Evolutionary conservation across 1,284 basidiomycete species (phyloP).

Genomic region (Ceratobasidium sp.): DNA sequence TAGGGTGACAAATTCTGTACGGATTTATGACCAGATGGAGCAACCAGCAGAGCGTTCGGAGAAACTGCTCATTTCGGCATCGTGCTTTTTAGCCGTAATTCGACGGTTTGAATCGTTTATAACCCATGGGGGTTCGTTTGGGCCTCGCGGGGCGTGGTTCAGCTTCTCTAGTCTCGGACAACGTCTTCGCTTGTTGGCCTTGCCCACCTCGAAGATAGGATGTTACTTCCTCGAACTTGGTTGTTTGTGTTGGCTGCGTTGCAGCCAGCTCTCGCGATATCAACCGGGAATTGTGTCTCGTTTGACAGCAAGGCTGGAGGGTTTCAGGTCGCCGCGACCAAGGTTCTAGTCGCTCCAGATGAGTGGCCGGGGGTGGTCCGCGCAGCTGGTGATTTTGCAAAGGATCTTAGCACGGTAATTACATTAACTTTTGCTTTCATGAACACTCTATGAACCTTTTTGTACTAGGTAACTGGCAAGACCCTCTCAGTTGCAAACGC

Average conservation of each 20-base stretch:
- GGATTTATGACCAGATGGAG: constrained; percentile 17
- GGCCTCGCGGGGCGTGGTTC: constrained; percentile 26
- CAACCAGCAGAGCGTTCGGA: background rate
- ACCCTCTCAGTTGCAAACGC: constrained; percentile 66
- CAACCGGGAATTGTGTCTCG: constrained; percentile 45
- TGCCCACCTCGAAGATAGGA: constrained; percentile 21
- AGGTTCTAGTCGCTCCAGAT: constrained; percentile 68
- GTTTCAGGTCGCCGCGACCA: constrained; percentile 49
- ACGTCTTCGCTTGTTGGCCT: background rate
- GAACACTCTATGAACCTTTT: background rate
- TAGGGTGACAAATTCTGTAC: background rate
- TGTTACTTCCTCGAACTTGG: constrained; percentile 33
- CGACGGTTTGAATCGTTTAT: background rate
- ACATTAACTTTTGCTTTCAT: background rate
- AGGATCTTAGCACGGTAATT: constrained; percentile 66
- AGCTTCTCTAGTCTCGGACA: constrained; percentile 2
- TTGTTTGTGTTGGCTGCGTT: constrained; percentile 28
- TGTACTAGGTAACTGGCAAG: constrained; percentile 65
- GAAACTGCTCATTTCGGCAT: constrained; percentile 8
- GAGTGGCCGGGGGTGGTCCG: constrained; percentile 77
- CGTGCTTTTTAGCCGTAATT: background rate
- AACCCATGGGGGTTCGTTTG: background rate
- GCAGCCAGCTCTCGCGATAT: constrained; percentile 21
- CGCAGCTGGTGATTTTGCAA: constrained; percentile 71
- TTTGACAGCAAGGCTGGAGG: constrained; percentile 45